A percentile compares a stretch with the other conserved stretches of the same genome.
phyloP scores from a whole-genome alignment of 257 asterid genomes.

The Solanum pennellii region DNA sequence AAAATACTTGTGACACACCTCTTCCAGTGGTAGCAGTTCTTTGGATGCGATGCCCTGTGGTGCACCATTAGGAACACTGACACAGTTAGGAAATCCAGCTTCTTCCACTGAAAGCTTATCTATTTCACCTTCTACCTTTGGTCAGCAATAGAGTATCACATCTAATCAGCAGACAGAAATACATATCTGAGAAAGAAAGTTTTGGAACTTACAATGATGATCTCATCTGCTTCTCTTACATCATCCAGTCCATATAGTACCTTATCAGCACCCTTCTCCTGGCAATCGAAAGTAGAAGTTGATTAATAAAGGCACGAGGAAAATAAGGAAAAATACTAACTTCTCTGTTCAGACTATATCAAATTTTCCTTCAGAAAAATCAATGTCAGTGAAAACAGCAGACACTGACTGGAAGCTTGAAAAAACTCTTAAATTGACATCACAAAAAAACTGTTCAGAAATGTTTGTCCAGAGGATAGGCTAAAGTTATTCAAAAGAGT shows the following conservation, averaged over 20 bases:
- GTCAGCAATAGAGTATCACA: conserved; percentile 4
- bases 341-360: neutral
- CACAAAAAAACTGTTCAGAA: neutral
- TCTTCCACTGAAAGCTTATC: conserved; percentile 80
- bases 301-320: neutral
- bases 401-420: neutral
- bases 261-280: conserved; percentile 54
- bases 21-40: conserved; percentile 41
- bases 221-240: conserved; percentile 52
- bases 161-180: neutral
- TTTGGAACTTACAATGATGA: conserved; percentile 41
- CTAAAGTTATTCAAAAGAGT: neutral
- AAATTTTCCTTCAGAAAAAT: neutral
- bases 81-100: conserved; percentile 64
- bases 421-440: neutral
- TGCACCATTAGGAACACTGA: conserved; percentile 79
- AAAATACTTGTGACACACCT: conserved; percentile 21
- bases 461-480: neutral
- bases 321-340: neutral
- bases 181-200: neutral
- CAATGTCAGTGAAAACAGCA: neutral
- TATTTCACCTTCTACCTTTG: conserved; percentile 78
- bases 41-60: conserved; percentile 40
- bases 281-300: conserved; percentile 5
- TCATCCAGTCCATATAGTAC: conserved; percentile 63